A percentile compares a stretch with the other conserved stretches of the same genome.
phyloP scores from a whole-genome alignment of 257 asterid species.

The Fraxinus quadrangulata region DNA sequence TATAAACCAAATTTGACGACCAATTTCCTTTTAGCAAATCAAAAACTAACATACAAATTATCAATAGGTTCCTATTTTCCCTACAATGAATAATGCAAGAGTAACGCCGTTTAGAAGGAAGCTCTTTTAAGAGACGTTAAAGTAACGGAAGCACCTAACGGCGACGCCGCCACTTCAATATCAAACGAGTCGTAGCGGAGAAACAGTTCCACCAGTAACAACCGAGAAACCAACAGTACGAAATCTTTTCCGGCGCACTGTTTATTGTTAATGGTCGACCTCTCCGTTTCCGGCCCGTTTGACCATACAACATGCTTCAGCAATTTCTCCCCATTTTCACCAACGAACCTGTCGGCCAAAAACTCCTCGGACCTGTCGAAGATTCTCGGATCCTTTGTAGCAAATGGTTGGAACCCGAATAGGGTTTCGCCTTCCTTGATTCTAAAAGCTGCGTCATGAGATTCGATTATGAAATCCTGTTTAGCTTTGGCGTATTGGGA shows the following conservation, averaged over 20 bases:
- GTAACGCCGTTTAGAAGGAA: conserved; percentile 33
- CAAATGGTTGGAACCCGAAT: conserved; percentile 81
- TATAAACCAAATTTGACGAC: too few species aligned
- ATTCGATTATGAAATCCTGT: conserved; percentile 57
- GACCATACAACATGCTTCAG: conserved; percentile 81
- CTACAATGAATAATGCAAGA: too few species aligned
- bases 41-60: too few species aligned
- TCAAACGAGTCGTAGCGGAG: conserved; percentile 80
- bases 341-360: conserved; percentile 64
- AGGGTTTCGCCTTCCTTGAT: conserved; percentile 70
- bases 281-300: conserved; percentile 71
- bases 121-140: conserved; percentile 74
- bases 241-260: conserved; percentile 94
- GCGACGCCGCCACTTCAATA: conserved; percentile 53
- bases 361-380: conserved; percentile 74
- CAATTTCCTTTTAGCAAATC: too few species aligned
- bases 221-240: conserved; percentile 65
- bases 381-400: conserved; percentile 71
- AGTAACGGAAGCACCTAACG: conserved; percentile 69
- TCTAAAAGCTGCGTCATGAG: conserved; percentile 66
- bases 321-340: conserved; percentile 62
- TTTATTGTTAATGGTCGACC: conserved; percentile 52
- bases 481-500: conserved; percentile 75
- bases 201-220: conserved; percentile 81
- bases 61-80: too few species aligned